Conservation (phyloP, 352 stramenopile genomes). For the Phytophthora capsici region DNA sequence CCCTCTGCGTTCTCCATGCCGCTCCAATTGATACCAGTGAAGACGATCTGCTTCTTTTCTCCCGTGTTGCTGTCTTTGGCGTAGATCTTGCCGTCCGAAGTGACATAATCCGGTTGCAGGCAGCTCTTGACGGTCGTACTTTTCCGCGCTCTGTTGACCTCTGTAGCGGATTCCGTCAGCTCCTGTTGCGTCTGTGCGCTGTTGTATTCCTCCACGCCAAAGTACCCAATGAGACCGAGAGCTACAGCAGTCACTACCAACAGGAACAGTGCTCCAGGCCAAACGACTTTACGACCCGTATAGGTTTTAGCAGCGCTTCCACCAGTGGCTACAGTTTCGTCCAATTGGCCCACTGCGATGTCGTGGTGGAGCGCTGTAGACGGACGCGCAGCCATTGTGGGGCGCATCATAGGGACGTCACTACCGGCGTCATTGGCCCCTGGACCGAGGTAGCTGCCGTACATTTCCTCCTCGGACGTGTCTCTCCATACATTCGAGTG, state of each 20-base stretch:
- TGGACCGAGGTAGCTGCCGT: slow-evolving; percentile 73
- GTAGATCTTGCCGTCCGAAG: slow-evolving; percentile 66
- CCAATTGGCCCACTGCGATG: slow-evolving; percentile 76
- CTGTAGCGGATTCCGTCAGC: slow-evolving; percentile 58
- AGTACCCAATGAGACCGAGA: slow-evolving; percentile 67
- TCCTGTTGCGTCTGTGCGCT: slow-evolving; percentile 68
- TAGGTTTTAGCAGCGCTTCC: slow-evolving; percentile 38
- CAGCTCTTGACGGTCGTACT: slow-evolving; percentile 56
- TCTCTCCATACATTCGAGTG: slow-evolving; percentile 75
- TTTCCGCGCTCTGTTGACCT: slow-evolving; percentile 28
- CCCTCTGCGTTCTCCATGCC: slow-evolving; percentile 86
- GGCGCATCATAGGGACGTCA: slow-evolving; percentile 58
- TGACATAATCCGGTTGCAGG: slow-evolving; percentile 73
- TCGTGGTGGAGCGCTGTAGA: slow-evolving; percentile 60
- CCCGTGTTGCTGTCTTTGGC: slow-evolving; percentile 56
- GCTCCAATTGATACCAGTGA: slow-evolving; percentile 90
- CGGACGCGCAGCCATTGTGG: slow-evolving; percentile 44
- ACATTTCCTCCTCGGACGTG: slow-evolving; percentile 73
- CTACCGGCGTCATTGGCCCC: slow-evolving; percentile 33
- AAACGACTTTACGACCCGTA: slow-evolving; percentile 77
- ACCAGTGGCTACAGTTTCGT: slow-evolving; percentile 39
- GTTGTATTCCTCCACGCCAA: slow-evolving; percentile 65
- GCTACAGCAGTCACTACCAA: slow-evolving; percentile 57
- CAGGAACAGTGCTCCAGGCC: slow-evolving; percentile 79
- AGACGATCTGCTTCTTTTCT: slow-evolving; percentile 66